Evolutionary conservation across 2,329 filamentous ascomycete species (phyloP), one percentile per base, ranked within the genome.

Genomic region (Metarhizium album): DNA sequence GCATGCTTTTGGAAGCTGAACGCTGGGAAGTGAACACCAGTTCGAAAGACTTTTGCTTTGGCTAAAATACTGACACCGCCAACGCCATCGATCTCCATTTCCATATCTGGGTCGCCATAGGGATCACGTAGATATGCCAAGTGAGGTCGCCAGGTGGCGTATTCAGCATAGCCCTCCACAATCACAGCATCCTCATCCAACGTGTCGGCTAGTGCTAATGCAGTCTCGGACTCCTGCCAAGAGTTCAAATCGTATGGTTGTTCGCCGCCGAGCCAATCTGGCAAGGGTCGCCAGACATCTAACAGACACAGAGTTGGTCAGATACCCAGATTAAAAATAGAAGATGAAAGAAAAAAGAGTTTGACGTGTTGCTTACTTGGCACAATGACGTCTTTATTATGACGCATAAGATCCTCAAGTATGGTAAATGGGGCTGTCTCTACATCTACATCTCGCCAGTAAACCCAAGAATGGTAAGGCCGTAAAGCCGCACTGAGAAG

Each of bases 1-100:
- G 93, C 93, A 67, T 98, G 93, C 71, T 95, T 96, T 69, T 98
- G 89, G 57, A 98, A 98, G 65, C 90, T 95, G 66, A 98, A 98
- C 2, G 93, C 93, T 3, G 93, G 93, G 70, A 98, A 98, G 68
- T 98, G 93, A 33, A 95, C 91, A 42, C 93, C 93, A 45, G 87
- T 85, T 55, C 93, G 83, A 74, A 98, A 98, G 1, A 98, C 93
- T 60, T 85, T 86, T 2, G 93, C 93, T 70, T 97, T 98, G 45
- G 93, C 91, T 59, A 98, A 70, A 61, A 98, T 98, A 71, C 90
- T 96, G 60, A 98, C 93, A 70, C 93, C 93, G 47, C 93, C 91
- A 45, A 98, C 90, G 58, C 93, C 93, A 60, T 98, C 93, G 60
- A 98, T 91, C 62, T 98, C 93, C 93, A 98, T 97, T 66, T 98